These are phyloP conservation scores for Plectranthus barbatus DNA, from an alignment of 257 asterid species.

Conservation along the genomic window DNA sequence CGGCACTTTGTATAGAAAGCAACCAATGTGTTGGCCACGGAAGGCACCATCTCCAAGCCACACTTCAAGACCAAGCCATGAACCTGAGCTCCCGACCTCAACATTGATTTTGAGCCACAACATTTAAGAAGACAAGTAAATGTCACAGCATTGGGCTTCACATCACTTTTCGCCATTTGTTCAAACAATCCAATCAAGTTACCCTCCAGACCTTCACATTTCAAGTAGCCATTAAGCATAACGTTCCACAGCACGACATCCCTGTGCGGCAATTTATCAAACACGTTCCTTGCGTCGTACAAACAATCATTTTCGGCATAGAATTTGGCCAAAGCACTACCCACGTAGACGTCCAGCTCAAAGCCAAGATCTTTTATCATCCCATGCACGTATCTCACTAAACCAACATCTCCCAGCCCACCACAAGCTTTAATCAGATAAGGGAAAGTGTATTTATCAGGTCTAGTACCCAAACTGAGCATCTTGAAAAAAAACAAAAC, in stretches of 20 bases:
- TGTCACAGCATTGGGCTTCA: conserved; percentile 51
- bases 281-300: conserved; percentile 49
- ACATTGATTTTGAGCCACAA: conserved; percentile 50
- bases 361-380: conserved; percentile 37
- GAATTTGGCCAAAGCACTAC: conserved; percentile 74
- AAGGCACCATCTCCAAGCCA: conserved; percentile 57
- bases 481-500: conserved; percentile 70
- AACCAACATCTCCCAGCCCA: conserved; percentile 40
- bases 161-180: conserved; percentile 49
- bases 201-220: conserved; percentile 30
- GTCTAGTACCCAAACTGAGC: conserved; percentile 65
- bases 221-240: conserved; percentile 63
- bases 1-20: conserved; percentile 70
- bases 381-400: conserved; percentile 47
- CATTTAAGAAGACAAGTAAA: conserved; percentile 56
- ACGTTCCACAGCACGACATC: conserved; percentile 80
- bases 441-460: conserved; percentile 92
- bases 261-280: conserved; percentile 61
- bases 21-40: conserved; percentile 60
- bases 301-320: conserved; percentile 62
- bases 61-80: conserved; percentile 50
- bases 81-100: conserved; percentile 47
- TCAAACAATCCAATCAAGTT: conserved; percentile 44
- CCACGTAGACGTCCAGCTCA: conserved; percentile 69
- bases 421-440: conserved; percentile 72